Evolutionary conservation across 345 rosid genomes (phyloP).

Genomic region (Ricinus communis): DNA sequence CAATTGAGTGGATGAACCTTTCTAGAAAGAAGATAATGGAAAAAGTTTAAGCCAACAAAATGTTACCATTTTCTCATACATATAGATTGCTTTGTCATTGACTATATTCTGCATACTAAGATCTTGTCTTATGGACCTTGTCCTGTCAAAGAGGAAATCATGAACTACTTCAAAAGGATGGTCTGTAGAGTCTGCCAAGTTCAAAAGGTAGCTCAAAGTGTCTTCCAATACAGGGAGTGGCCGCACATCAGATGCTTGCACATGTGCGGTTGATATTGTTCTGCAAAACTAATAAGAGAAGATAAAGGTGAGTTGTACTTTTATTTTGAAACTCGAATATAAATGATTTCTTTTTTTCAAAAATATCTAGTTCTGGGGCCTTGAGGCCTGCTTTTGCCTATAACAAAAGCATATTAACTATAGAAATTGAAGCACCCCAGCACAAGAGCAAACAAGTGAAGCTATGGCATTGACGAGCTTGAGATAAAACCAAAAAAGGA

Average conservation of each 20-base stretch:
- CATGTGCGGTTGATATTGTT: conserved; percentile 61
- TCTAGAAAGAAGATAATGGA: background rate
- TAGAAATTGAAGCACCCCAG: background rate
- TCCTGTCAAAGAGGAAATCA: conserved; percentile 92
- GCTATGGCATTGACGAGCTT: background rate
- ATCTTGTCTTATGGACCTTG: conserved; percentile 92
- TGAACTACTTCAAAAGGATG: conserved; percentile 81
- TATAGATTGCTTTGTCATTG: conserved; percentile 53
- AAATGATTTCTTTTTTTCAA: background rate
- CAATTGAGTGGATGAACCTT: background rate
- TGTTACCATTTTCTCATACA: conserved; percentile 83
- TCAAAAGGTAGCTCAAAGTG: conserved; percentile 68
- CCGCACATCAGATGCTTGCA: conserved; percentile 62
- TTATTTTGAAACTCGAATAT: background rate
- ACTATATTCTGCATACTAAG: conserved; percentile 81
- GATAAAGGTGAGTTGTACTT: background rate
- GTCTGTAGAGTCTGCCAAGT: conserved; percentile 52
- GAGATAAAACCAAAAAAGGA: background rate
- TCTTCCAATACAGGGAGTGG: conserved; percentile 72
- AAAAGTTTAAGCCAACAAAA: conserved; percentile 14
- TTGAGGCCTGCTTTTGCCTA: too few relatives aligned
- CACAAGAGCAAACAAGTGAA: background rate
- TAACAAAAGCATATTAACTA: too few relatives aligned
- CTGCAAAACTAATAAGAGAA: conserved; percentile 76
- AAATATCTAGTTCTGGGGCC: too few relatives aligned